Evolutionary conservation across 2,329 filamentous ascomycete species (phyloP).

Genomic region (Lasiodiplodia sp.): DNA sequence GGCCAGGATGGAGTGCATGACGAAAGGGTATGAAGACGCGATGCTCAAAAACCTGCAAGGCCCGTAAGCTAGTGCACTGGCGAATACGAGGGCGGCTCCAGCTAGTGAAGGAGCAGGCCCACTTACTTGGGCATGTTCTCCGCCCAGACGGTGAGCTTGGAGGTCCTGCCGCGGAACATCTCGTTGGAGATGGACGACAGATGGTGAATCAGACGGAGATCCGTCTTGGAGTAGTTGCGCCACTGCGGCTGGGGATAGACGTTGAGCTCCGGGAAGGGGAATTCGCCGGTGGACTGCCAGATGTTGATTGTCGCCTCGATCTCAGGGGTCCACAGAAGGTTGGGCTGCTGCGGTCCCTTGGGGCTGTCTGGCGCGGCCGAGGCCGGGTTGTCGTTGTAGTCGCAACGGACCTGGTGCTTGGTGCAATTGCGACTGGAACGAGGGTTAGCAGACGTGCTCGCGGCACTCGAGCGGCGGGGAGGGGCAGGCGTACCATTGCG

Average conservation of each 20-base stretch:
- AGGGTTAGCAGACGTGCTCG: conserved; percentile 9
- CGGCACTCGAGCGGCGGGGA: background rate
- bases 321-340: conserved; percentile 84
- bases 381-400: conserved; percentile 88
- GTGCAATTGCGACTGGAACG: conserved; percentile 87
- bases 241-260: conserved; percentile 79
- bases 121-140: conserved; percentile 90
- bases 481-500: conserved; percentile 77
- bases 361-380: conserved; percentile 65
- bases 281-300: conserved; percentile 84
- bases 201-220: conserved; percentile 89
- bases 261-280: conserved; percentile 83
- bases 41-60: conserved; percentile 76
- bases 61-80: conserved; percentile 43
- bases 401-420: conserved; percentile 97
- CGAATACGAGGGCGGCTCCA: conserved; percentile 36
- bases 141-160: conserved; percentile 90
- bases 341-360: conserved; percentile 60
- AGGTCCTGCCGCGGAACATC: conserved; percentile 77
- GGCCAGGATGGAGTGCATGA: conserved; percentile 91
- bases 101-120: conserved; percentile 34
- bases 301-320: conserved; percentile 81
- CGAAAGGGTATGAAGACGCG: conserved; percentile 81
- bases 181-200: conserved; percentile 86
- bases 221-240: conserved; percentile 75